A percentile compares a stretch with the other conserved stretches of the same genome.
Conservation (phyloP, 345 rosid genomes). For the Pseudoturritis turrita region DNA sequence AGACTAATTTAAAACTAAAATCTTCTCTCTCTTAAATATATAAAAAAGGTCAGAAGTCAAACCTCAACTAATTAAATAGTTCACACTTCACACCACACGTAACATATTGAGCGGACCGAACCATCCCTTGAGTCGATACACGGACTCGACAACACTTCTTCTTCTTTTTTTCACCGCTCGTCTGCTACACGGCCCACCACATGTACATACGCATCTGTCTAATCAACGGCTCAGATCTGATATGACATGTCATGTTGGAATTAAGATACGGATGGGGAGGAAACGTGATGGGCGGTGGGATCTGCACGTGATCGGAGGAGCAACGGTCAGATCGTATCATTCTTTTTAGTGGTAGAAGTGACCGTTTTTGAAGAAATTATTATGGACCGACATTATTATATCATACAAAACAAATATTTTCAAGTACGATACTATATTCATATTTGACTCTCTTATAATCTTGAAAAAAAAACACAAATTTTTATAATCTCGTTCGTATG, state of each 20-base stretch:
- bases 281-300: slow-evolving; percentile 30
- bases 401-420: background rate
- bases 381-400: slow-evolving; percentile 16
- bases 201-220: background rate
- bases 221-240: slow-evolving; percentile 20
- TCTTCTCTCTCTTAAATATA: background rate
- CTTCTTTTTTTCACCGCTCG: background rate
- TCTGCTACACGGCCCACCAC: slow-evolving; percentile 14
- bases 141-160: background rate
- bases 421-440: background rate
- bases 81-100: slow-evolving; percentile 12
- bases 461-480: background rate
- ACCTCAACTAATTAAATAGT: background rate
- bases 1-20: background rate
- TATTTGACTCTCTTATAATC: background rate
- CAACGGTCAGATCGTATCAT: slow-evolving; percentile 26
- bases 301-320: slow-evolving; percentile 31
- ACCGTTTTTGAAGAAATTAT: slow-evolving; percentile 18
- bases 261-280: slow-evolving; percentile 15
- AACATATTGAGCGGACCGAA: slow-evolving; percentile 6
- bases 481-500: background rate
- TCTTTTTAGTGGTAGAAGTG: slow-evolving; percentile 20
- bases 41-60: background rate
- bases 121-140: background rate
- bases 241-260: background rate